Conservation (phyloP, 2,329 filamentous ascomycete genomes). For the Onygenales sp. region DNA sequence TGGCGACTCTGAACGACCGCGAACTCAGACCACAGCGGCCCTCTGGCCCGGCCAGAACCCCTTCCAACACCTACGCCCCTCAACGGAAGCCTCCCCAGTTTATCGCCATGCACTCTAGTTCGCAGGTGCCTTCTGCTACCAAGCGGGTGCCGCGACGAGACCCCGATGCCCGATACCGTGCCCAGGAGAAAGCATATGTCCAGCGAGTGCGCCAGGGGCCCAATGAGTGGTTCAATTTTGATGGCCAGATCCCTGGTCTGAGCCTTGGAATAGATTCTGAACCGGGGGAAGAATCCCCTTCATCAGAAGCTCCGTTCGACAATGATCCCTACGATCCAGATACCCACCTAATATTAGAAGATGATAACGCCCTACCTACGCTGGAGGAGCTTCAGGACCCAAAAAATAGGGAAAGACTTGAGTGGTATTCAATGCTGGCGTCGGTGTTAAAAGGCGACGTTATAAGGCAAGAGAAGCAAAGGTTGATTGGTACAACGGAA, state of each 20-base stretch:
- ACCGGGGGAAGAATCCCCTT: constrained; percentile 82
- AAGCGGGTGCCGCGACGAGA: constrained; percentile 49
- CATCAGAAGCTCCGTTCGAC: constrained; percentile 73
- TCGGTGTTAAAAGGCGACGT: constrained; percentile 94
- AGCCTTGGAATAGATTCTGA: constrained; percentile 67
- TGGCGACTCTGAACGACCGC: constrained; percentile 18
- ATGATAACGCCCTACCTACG: constrained; percentile 79
- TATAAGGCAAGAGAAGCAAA: constrained; percentile 95
- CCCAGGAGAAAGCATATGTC: constrained; percentile 90
- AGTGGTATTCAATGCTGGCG: constrained; percentile 97
- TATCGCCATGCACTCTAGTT: constrained; percentile 36
- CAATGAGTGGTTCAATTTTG: constrained; percentile 57
- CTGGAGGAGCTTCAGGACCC: constrained; percentile 84
- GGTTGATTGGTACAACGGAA: constrained; percentile 71
- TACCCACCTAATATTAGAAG: constrained; percentile 83
- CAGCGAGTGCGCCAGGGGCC: constrained; percentile 79
- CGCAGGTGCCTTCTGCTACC: constrained; percentile 48
- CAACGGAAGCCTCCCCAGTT: constrained; percentile 46
- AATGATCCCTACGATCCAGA: constrained; percentile 81
- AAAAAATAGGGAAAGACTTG: constrained; percentile 76
- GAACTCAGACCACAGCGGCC: constrained; percentile 54
- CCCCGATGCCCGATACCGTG: constrained; percentile 63
- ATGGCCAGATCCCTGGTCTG: constrained; percentile 47
- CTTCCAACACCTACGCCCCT: constrained; percentile 69
- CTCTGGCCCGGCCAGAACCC: constrained; percentile 59